A percentile compares a stretch with the other conserved stretches of the same genome.
These are phyloP conservation scores for Aspergillus fijiensis DNA, from an alignment of 2,329 filamentous ascomycete genomes.

Conservation along the genomic window DNA sequence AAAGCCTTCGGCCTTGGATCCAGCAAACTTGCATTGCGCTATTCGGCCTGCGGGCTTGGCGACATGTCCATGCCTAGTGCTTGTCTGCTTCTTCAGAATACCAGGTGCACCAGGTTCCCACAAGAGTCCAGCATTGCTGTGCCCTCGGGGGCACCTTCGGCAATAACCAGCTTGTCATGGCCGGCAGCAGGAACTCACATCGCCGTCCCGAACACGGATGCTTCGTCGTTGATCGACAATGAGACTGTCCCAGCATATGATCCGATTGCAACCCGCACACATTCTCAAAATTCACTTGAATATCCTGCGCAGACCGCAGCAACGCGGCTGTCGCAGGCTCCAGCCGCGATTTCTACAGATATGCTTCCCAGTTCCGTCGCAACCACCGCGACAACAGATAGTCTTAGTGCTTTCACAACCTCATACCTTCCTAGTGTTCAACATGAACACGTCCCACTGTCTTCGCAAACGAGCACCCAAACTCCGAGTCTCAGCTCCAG, in stretches of 20 bases:
- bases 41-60: constrained; percentile 20
- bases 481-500: background rate
- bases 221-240: background rate
- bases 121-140: constrained; percentile 14
- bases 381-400: background rate
- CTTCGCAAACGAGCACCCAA: background rate
- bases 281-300: background rate
- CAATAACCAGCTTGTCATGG: constrained; percentile 6
- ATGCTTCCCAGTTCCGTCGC: background rate
- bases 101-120: constrained; percentile 27
- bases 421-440: background rate
- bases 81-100: constrained; percentile 25
- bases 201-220: background rate
- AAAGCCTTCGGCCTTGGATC: constrained; percentile 1
- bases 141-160: constrained; percentile 12
- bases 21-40: constrained; percentile 7
- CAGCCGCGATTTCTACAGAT: background rate
- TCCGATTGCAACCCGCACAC: background rate
- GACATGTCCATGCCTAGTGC: constrained; percentile 30
- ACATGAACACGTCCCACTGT: background rate
- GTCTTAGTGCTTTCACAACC: background rate
- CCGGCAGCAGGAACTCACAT: constrained; percentile 5
- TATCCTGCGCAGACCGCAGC: background rate
- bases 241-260: background rate
- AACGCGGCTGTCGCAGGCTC: background rate